phyloP scores from a whole-genome alignment of 495 filamentous ascomycete genomes.

The Evernia prunastri region DNA sequence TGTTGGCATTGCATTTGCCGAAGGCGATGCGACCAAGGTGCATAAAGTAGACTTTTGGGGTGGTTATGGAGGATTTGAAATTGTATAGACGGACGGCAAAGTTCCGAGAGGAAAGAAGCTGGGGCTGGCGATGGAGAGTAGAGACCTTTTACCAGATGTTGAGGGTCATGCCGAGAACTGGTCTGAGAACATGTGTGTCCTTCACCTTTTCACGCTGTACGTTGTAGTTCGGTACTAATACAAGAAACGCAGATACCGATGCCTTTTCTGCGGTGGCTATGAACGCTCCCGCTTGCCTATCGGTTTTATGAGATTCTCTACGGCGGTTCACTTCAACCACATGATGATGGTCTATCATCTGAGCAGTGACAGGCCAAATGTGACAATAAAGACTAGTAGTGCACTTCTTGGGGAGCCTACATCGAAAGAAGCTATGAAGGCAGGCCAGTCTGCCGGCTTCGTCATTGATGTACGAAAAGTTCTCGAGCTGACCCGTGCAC shows the following conservation, averaged over 20 bases:
- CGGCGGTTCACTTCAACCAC: constrained; percentile 1
- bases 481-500: neutral
- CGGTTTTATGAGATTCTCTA: neutral
- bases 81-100: constrained; percentile 26
- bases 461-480: neutral
- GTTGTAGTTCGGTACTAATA: constrained; percentile 2
- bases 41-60: constrained; percentile 22
- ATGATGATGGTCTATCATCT: constrained; percentile 20
- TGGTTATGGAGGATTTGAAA: constrained; percentile 29
- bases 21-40: constrained; percentile 21
- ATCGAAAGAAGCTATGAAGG: constrained; percentile 2
- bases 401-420: constrained; percentile 7
- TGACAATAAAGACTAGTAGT: constrained; percentile 34
- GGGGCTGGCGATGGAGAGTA: constrained; percentile 40
- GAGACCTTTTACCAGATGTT: constrained; percentile 34
- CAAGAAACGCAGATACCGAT: neutral
- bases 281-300: neutral
- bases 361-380: constrained; percentile 23
- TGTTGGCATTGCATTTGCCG: constrained; percentile 29
- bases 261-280: neutral
- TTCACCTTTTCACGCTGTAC: neutral
- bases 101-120: constrained; percentile 38
- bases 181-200: constrained; percentile 29
- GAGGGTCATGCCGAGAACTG: constrained; percentile 34
- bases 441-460: neutral